Base-by-base conservation (phyloP, 306 rosid genomes). In the Quillaja saponaria region DNA sequence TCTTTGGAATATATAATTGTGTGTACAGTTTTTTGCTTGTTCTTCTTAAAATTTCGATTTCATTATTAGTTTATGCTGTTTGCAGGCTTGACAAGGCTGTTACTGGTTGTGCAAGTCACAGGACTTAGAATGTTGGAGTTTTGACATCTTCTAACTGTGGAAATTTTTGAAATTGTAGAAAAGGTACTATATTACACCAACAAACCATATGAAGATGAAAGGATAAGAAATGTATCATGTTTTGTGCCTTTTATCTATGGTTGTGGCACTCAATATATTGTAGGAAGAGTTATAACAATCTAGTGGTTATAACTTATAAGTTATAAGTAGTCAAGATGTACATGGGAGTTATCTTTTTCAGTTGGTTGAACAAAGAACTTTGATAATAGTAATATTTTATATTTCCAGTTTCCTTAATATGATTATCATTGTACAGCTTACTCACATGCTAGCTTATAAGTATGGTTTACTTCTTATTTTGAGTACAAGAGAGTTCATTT, bases 201-300 rank as follows among this genome's bases (percentile, higher is more conserved):
- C 47, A 60, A 62, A 51, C 50, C 68, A 34, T 59, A 55, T 48
- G 81, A 60, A 80, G 83, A 51, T 47, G 74, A 49, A 74, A 31
- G 34, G 71, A 60, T 47, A 40, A 40, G 25, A 38, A 62, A 49
- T 70, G 73, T 59, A 28, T 49, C 49, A 34, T 50, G 40, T 61
- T 59, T 20, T 12, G 72, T 61, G 67, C 68, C 68, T 48, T 42
- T 18, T 58, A 18, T 67, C 40, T 42, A 17, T 67, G 17, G 16
- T 4, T 13, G 39, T 47, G 77, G 53, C 61, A 18, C 57, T 40
- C 61, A 62, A 19, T 57, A 53, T 61, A 21, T 58, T 12, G 68
- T 13, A 13, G 35, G 50, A 65, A 76, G 34, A 19, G 20, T 55
- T 61, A 19, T 39, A 65, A 19, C 28, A 58, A 35, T 69, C 12